Evolutionary conservation across 2,329 filamentous ascomycete species (phyloP).

Genomic region (Aspergillus amoenus): DNA sequence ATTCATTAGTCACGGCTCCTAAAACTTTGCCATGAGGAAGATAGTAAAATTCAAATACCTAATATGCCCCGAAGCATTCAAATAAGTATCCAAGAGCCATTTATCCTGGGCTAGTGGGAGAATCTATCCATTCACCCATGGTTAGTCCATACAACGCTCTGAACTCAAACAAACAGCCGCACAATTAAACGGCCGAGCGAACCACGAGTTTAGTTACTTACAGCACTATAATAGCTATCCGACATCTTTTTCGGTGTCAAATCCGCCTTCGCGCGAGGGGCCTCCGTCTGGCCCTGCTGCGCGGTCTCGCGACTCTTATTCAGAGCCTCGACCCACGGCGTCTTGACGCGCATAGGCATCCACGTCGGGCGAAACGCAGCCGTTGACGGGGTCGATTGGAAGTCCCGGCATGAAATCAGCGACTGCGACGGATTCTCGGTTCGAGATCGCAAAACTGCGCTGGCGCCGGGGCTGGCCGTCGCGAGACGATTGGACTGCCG

Average conservation of each 20-base stretch:
- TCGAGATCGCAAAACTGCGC: slow-evolving; percentile 3
- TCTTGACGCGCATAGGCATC: slow-evolving; percentile 60
- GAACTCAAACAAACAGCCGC: background rate
- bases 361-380: slow-evolving; percentile 34
- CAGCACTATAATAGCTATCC: slow-evolving; percentile 68
- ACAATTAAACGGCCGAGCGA: background rate
- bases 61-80: slow-evolving; percentile 74
- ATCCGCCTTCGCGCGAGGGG: slow-evolving; percentile 50
- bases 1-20: background rate
- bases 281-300: slow-evolving; percentile 20
- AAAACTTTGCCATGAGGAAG: background rate
- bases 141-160: slow-evolving; percentile 10
- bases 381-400: slow-evolving; percentile 29
- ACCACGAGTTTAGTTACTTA: slow-evolving; percentile 38
- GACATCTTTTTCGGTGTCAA: slow-evolving; percentile 67
- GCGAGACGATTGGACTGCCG: slow-evolving; percentile 22
- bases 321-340: slow-evolving; percentile 69
- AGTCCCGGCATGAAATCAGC: slow-evolving; percentile 18
- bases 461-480: slow-evolving; percentile 4
- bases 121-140: slow-evolving; percentile 36
- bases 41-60: slow-evolving; percentile 43
- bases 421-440: slow-evolving; percentile 5
- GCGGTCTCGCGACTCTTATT: slow-evolving; percentile 51
- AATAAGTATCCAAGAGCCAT: slow-evolving; percentile 75
- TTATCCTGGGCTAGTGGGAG: slow-evolving; percentile 71